These are phyloP conservation scores for Musa acuminata DNA, from an alignment of 176 grass and related monocot species.

Conservation along the genomic window DNA sequence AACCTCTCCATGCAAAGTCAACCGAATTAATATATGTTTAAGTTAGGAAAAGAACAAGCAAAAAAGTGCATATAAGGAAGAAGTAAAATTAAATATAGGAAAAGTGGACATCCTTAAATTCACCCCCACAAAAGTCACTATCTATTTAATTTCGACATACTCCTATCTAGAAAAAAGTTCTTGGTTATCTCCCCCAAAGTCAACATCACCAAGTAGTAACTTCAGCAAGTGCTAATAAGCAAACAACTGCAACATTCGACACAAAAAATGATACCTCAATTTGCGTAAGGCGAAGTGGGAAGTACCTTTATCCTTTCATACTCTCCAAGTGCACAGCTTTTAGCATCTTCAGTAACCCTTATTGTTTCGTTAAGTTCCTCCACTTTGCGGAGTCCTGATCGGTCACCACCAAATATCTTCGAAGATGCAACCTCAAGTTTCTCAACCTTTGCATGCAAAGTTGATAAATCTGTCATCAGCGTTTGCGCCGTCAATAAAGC, in stretches of 20 bases:
- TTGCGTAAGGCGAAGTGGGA: too few relatives aligned
- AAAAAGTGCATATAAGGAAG: too few relatives aligned
- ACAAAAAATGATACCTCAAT: constrained; percentile 6
- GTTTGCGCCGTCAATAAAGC: constrained; percentile 91
- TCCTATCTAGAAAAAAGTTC: too few relatives aligned
- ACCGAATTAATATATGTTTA: not conserved
- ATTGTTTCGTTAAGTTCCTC: constrained; percentile 78
- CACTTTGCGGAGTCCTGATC: constrained; percentile 55
- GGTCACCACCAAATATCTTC: constrained; percentile 90
- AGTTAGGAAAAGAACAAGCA: not conserved
- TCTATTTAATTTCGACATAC: too few relatives aligned
- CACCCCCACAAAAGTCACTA: not conserved
- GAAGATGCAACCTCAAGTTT: constrained; percentile 75
- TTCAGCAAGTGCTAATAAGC: not conserved
- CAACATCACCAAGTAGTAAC: not conserved
- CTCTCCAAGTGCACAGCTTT: constrained; percentile 75
- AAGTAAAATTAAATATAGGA: too few relatives aligned
- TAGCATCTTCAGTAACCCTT: constrained; percentile 72
- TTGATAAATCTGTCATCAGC: constrained; percentile 80
- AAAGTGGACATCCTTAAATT: too few relatives aligned
- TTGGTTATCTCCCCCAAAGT: too few relatives aligned
- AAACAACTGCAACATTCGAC: not conserved
- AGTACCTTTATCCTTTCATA: constrained; percentile 82
- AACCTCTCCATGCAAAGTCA: not conserved
- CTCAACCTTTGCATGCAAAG: constrained; percentile 59